These are phyloP conservation scores for Cnidoscolus chayamansa DNA, from an alignment of 441 rosid species.

Conservation along the genomic window DNA sequence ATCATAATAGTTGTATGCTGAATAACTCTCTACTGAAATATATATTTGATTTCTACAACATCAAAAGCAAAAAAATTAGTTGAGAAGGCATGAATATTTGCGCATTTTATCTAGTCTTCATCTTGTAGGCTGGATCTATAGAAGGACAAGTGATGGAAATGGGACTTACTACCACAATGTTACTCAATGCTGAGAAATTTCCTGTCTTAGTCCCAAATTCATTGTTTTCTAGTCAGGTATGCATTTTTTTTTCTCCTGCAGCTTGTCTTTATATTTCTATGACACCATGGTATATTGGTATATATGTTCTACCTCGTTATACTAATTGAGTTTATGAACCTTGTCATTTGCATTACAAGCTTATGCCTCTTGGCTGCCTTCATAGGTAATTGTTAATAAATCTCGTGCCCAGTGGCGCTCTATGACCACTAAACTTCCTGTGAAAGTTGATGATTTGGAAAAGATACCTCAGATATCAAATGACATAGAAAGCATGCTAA, in stretches of 20 bases:
- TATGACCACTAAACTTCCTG: conserved; percentile 54
- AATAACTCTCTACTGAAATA: not conserved
- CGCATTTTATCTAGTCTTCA: conserved; percentile 10
- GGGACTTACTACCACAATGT: conserved; percentile 78
- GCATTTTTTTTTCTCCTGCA: conserved; percentile 4
- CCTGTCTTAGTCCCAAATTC: conserved; percentile 89
- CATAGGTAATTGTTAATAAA: conserved; percentile 80
- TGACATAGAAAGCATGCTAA: conserved; percentile 62
- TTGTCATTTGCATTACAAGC: not conserved
- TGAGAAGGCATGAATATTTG: not conserved
- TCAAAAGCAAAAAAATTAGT: conserved; percentile 7
- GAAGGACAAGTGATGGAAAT: conserved; percentile 93
- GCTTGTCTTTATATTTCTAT: not conserved
- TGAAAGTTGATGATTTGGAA: conserved; percentile 59
- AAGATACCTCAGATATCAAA: conserved; percentile 65
- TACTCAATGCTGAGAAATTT: conserved; percentile 73
- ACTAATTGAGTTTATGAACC: not conserved
- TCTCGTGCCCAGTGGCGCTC: conserved; percentile 82
- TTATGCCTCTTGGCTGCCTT: not conserved
- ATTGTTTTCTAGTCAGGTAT: conserved; percentile 87
- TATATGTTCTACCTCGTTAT: not conserved
- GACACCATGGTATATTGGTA: not conserved
- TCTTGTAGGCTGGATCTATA: conserved; percentile 70
- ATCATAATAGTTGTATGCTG: not conserved
- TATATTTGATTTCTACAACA: not conserved